Conservation (phyloP, 1,284 basidiomycete genomes). For the Lentinus polychrous region DNA sequence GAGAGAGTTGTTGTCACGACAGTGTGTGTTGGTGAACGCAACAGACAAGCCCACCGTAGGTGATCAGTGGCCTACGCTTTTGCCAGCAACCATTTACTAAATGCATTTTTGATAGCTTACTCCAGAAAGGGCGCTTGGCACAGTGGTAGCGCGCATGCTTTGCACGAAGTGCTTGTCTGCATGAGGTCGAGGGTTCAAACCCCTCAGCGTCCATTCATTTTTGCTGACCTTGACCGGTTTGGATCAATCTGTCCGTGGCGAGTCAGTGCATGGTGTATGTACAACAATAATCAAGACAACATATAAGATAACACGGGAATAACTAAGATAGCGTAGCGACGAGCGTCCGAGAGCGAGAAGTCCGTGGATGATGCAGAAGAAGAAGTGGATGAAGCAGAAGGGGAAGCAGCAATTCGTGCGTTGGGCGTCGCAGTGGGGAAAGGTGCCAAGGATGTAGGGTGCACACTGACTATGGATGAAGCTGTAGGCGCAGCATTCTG, state of each 20-base stretch:
- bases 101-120: neutral
- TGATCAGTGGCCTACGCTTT: too few relatives aligned
- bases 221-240: too few relatives aligned
- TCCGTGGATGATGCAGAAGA: neutral
- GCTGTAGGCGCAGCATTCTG: conserved; percentile 1
- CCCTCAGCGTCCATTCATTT: conserved; percentile 3
- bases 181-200: conserved; percentile 7
- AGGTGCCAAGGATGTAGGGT: neutral
- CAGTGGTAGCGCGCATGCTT: conserved; percentile 8
- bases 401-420: neutral
- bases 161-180: neutral
- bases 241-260: too few relatives aligned
- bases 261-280: neutral
- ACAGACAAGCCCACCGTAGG: too few relatives aligned
- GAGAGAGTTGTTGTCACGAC: too few relatives aligned
- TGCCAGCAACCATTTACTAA: too few relatives aligned
- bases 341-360: too few relatives aligned
- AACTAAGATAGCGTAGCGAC: too few relatives aligned
- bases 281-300: neutral
- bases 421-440: neutral
- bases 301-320: too few relatives aligned
- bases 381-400: neutral
- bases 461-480: neutral
- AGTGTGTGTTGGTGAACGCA: too few relatives aligned
- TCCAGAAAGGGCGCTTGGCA: conserved; percentile 4